Conservation (phyloP, 1,284 basidiomycete species). For the Papiliotrema flavescens region DNA sequence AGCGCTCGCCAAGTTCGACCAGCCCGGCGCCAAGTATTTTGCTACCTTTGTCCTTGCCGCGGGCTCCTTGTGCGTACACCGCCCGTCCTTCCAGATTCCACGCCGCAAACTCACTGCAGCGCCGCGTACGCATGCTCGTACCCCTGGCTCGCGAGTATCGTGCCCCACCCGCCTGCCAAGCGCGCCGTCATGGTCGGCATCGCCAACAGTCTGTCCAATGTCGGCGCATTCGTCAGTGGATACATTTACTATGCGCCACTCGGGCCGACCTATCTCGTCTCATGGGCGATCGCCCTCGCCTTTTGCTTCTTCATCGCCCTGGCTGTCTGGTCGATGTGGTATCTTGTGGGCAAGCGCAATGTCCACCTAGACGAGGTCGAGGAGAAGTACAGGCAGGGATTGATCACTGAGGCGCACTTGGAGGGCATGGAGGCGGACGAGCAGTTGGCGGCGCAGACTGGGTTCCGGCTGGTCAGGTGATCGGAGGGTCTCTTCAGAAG, state of each 20-base stretch:
- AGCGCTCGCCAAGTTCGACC: conserved; percentile 4
- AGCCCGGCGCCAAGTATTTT: conserved; percentile 1
- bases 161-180: conserved; percentile 3
- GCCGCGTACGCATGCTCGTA: conserved; percentile 2
- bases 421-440: conserved; percentile 1
- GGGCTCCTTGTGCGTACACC: conserved; percentile 3
- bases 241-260: conserved; percentile 3
- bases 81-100: not conserved
- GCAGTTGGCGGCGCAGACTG: conserved; percentile 2
- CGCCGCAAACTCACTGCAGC: not conserved
- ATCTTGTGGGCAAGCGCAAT: not conserved
- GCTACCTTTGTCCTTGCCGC: conserved; percentile 1
- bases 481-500: too few relatives aligned
- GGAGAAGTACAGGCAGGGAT: not conserved
- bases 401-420: not conserved
- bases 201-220: conserved; percentile 4
- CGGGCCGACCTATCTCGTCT: conserved; percentile 1
- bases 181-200: conserved; percentile 1
- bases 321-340: not conserved
- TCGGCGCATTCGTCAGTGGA: conserved; percentile 1
- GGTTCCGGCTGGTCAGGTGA: conserved; percentile 1
- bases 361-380: not conserved
- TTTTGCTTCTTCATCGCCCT: not conserved
- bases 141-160: conserved; percentile 1
- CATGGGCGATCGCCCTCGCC: conserved; percentile 3